A percentile compares a stretch with the other conserved stretches of the same genome.
These are phyloP conservation scores for Candida mattraensis DNA, from an alignment of 805 yeast genomes.

Conservation along the genomic window DNA sequence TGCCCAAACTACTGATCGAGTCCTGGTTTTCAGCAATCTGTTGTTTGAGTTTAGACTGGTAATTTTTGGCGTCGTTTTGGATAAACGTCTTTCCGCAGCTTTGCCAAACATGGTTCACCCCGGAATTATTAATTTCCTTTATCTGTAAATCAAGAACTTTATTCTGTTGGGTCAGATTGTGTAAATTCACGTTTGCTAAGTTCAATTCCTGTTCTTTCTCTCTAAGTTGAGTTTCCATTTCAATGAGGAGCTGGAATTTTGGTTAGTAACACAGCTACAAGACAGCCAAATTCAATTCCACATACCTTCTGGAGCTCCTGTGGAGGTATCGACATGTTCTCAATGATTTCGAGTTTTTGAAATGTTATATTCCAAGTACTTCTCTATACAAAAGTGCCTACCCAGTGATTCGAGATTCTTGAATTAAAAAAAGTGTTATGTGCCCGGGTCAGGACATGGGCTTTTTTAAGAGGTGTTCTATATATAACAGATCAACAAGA, in stretches of 20 bases:
- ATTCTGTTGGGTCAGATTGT: conserved; percentile 47
- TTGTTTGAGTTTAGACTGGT: conserved; percentile 45
- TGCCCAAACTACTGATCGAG: conserved; percentile 56
- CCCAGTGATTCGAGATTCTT: too few species aligned
- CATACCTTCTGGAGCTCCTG: conserved; percentile 43
- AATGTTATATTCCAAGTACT: neutral
- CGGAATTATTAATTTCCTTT: conserved; percentile 48
- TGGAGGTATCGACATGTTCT: conserved; percentile 41
- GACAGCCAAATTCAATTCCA: neutral
- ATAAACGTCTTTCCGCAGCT: conserved; percentile 81
- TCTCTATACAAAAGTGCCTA: too few species aligned
- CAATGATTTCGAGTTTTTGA: neutral
- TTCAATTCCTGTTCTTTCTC: conserved; percentile 60
- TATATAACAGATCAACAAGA: too few species aligned
- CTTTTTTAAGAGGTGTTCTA: too few species aligned
- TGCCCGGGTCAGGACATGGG: too few species aligned
- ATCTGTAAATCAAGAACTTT: conserved; percentile 57
- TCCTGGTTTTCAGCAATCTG: conserved; percentile 60
- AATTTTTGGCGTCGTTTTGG: conserved; percentile 42
- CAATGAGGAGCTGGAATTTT: conserved; percentile 47
- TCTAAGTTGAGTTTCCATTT: conserved; percentile 65
- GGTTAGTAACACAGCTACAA: conserved; percentile 1
- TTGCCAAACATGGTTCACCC: conserved; percentile 66
- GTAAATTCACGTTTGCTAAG: conserved; percentile 52
- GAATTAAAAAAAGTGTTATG: neutral